These are phyloP conservation scores for Ogataea wickerhamii DNA, from an alignment of 805 yeast genomes.

Conservation along the genomic window DNA sequence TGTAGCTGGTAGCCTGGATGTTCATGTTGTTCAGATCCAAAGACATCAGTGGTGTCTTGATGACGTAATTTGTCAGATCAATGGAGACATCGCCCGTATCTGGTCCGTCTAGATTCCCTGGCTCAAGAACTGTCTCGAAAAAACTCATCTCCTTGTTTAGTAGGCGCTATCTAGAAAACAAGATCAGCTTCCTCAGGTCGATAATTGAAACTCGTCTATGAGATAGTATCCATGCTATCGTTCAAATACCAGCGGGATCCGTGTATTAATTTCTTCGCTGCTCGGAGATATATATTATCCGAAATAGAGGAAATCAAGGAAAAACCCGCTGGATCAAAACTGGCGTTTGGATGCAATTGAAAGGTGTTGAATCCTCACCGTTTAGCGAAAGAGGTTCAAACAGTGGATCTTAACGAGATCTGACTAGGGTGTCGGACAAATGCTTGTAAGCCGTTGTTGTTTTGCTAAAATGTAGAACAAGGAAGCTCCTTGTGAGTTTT, in stretches of 20 bases:
- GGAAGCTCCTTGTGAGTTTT: constrained; percentile 1
- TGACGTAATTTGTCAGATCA: constrained; percentile 12
- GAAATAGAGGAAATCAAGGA: too few species aligned
- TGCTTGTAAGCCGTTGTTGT: constrained; percentile 1
- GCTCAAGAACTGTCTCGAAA: constrained; percentile 17
- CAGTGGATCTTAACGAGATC: too few species aligned
- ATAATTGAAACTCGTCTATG: neutral
- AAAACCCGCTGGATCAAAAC: too few species aligned
- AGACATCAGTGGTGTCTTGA: constrained; percentile 17
- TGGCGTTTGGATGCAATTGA: too few species aligned
- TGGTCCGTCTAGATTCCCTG: constrained; percentile 16
- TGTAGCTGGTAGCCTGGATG: constrained; percentile 12
- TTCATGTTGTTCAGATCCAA: constrained; percentile 18
- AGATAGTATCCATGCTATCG: neutral
- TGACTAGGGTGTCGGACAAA: too few species aligned
- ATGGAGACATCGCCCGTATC: constrained; percentile 17
- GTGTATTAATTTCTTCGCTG: neutral
- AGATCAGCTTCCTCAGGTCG: neutral
- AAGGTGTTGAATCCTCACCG: too few species aligned
- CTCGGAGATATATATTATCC: too few species aligned
- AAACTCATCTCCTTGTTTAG: constrained; percentile 12
- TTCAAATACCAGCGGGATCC: neutral
- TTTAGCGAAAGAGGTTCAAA: too few species aligned
- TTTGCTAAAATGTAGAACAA: constrained; percentile 2
- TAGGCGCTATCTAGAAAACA: neutral